phyloP scores from a whole-genome alignment of 306 rosid genomes.

The Trifolium fragiferum region DNA sequence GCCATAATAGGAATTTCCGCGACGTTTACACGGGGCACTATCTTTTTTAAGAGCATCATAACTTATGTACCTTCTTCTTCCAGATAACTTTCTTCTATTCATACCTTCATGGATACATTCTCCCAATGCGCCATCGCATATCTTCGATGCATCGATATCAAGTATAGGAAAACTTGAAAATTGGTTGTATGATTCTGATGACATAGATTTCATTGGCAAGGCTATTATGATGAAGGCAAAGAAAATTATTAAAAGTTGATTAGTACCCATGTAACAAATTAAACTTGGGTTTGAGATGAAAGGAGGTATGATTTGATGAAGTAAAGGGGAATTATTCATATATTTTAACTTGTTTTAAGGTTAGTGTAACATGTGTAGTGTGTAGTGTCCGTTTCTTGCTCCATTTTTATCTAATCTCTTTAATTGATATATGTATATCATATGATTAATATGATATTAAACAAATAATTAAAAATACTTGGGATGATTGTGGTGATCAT shows the following conservation, averaged over 20 bases:
- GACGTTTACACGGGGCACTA: constrained; percentile 42
- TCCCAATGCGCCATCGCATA: constrained; percentile 42
- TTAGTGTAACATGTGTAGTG: constrained; percentile 29
- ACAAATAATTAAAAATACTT: too few relatives aligned
- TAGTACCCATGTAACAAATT: constrained; percentile 29
- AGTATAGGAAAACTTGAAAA: constrained; percentile 10
- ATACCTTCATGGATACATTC: constrained; percentile 35
- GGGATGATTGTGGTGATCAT: not conserved
- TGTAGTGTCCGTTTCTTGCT: constrained; percentile 18
- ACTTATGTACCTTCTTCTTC: constrained; percentile 39
- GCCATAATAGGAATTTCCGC: constrained; percentile 62
- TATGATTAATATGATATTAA: too few relatives aligned
- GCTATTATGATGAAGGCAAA: not conserved
- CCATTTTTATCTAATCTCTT: not conserved
- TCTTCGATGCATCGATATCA: not conserved
- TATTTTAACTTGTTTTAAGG: constrained; percentile 19
- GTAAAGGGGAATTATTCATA: not conserved
- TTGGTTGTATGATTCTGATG: constrained; percentile 19
- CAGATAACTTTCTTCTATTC: constrained; percentile 36
- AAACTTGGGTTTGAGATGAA: constrained; percentile 3
- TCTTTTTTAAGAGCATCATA: constrained; percentile 52
- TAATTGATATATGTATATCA: not conserved
- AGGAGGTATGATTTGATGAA: not conserved
- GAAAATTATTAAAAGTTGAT: constrained; percentile 16
- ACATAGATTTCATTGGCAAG: constrained; percentile 10